Base-by-base conservation (phyloP, 116 monocot species). In the Iris pallida region DNA sequence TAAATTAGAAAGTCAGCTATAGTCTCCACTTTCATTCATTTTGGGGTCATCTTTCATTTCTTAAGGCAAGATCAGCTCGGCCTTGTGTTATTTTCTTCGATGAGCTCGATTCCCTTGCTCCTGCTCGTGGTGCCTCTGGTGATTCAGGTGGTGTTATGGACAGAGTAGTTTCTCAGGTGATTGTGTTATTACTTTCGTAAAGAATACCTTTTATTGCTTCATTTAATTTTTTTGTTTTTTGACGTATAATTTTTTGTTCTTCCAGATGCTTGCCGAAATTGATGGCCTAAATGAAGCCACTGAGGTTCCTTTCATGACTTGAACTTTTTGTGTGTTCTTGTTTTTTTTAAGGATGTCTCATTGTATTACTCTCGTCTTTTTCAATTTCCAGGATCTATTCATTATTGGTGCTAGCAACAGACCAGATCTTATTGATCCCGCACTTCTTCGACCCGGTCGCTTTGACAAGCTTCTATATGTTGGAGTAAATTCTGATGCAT, bases 1-100 rank as follows among this genome's bases (percentile, higher is more conserved):
- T 1, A 7, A 9, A 13, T 51, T 51, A 51, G 2, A 51, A 30
- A 30, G 30, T 30, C 30, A 30, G 30, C 30, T 30, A 30, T 30
- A 30, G 30, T 30, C 30, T 30, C 2, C 30, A 30, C 3, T 30
- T 30, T 3, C 30, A 30, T 30, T 30, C 30, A 30, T 30, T 30
- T 30, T 30, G 30, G 30, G 30, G 48, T 17, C 2, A 66, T 61
- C 16, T 76, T 30, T 14, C 43, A 46, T 40, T 65, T 61, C 63
- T 15, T 58, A 61, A 90, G 94, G 94, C 90, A 55, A 90, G 94
- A 63, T 82, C 90, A 68, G 93, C 94, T 20, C 85, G 85, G 0
- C 90, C 94, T 13, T 94, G 90, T 88, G 88, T 94, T 44, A 90
- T 90, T 61, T 90, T 90, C 81, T 94, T 94, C 77, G 94, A 90